Base-by-base conservation (phyloP, 495 filamentous ascomycete species). In the Talaromyces ruber region DNA sequence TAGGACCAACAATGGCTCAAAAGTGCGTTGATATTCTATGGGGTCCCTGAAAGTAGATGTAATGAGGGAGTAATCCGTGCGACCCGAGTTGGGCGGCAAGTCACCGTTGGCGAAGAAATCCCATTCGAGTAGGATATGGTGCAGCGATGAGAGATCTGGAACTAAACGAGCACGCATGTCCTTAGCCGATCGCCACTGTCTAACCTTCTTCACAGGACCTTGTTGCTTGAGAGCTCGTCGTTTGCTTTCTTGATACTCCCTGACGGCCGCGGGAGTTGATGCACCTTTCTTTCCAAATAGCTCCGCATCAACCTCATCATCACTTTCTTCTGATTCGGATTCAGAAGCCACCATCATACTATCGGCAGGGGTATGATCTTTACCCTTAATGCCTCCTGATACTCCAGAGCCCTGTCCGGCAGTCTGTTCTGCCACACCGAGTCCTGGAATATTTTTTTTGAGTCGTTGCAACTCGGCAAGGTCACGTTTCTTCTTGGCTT, bases 91-190 rank as follows among this genome's bases (percentile, higher is more conserved):
- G 2, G 94, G 91, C 9, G 94, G 94, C 61, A 90, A 87, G 65
- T 92, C 89, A 34, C 91, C 91, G 30, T 81, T 77, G 64, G 95
- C 89, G 69, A 95, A 97, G 66, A 91, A 94, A 64, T 98, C 89
- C 94, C 94, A 98, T 57, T 88, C 80, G 8, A 98, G 85, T 28
- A 98, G 90, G 9, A 86, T 84, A 56, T 88, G 88, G 66, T 98
- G 95, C 29, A 98, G 78, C 6, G 83, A 78, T 29, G 92, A 87
- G 70, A 98, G 86, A 66, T 97, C 91, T 7, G 94, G 94, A 25
- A 92, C 87, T 58, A 98, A 76, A 54, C 94, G 86, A 56, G 94
- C 95, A 62, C 95, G 88, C 86, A 96, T 92, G 72, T 98, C 94
- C 69, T 92, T 93, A 2, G 87, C 84, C 24, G 90, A 92, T 29